Conservation (phyloP, 2,329 filamentous ascomycete genomes). For the Elsinoe batatas region DNA sequence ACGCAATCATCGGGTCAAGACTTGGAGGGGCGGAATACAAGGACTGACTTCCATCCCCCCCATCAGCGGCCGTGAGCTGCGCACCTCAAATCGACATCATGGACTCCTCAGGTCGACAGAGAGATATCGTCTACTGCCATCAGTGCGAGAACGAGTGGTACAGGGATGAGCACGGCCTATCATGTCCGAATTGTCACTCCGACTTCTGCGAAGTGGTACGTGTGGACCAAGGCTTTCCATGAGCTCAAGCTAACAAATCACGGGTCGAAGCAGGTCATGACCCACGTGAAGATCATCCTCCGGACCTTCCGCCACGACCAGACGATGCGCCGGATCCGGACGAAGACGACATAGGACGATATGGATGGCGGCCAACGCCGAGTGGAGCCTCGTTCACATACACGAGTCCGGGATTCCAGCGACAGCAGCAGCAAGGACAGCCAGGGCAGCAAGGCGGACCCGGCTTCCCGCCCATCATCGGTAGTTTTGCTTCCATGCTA, state of each 20-base stretch:
- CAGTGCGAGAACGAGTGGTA: slow-evolving; percentile 74
- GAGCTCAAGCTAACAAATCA: neutral
- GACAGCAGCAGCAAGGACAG: neutral
- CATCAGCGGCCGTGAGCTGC: neutral
- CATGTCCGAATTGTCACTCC: slow-evolving; percentile 66
- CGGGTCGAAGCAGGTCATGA: slow-evolving; percentile 50
- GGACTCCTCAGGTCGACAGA: slow-evolving; percentile 19
- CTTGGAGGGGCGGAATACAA: neutral
- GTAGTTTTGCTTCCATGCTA: slow-evolving; percentile 17
- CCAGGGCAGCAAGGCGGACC: neutral
- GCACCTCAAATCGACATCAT: neutral
- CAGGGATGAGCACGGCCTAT: slow-evolving; percentile 55
- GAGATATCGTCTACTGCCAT: slow-evolving; percentile 81
- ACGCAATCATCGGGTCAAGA: neutral
- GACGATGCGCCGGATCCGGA: slow-evolving; percentile 40
- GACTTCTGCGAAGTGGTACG: slow-evolving; percentile 82
- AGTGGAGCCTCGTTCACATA: slow-evolving; percentile 16
- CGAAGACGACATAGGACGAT: slow-evolving; percentile 33
- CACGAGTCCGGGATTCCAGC: slow-evolving; percentile 4
- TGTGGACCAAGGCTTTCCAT: slow-evolving; percentile 17
- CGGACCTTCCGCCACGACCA: slow-evolving; percentile 41
- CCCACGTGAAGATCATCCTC: slow-evolving; percentile 41
- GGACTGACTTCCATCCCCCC: neutral
- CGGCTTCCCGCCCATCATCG: neutral
- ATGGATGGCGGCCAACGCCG: slow-evolving; percentile 25